Evolutionary conservation across 164 flowering plant genomes (phyloP).

Genomic region (Magnolia changhungtana): DNA sequence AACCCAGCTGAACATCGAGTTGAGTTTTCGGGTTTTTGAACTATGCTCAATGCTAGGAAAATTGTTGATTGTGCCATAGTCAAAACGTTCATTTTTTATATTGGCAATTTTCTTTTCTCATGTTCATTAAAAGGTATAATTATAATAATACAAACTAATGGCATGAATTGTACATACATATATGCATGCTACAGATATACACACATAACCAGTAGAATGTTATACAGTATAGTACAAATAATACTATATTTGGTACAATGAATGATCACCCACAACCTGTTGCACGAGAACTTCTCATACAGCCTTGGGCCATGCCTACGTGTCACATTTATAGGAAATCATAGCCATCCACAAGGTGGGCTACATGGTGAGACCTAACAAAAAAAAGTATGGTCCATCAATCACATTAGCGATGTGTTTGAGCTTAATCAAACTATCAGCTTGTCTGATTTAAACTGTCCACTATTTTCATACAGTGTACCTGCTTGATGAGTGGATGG

Average conservation of each 20-base stretch:
- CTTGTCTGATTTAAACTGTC: not conserved
- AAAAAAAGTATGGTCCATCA: not conserved
- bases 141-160: not conserved
- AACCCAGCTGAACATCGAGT: no score
- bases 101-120: no score
- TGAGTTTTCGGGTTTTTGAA: no score
- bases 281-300: not conserved
- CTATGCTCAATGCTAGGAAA: not conserved
- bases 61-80: not conserved
- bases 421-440: not conserved
- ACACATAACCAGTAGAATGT: no score
- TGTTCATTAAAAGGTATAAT: no score
- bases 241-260: not conserved
- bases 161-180: not conserved
- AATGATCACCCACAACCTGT: not conserved
- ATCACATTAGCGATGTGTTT: not conserved
- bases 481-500: not conserved
- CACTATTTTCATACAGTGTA: not conserved
- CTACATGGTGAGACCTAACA: not conserved
- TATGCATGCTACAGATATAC: not conserved
- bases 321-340: not conserved
- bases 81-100: not conserved
- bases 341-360: not conserved
- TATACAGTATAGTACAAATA: no score
- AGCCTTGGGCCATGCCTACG: not conserved